A percentile compares a stretch with the other conserved stretches of the same genome.
phyloP scores from a whole-genome alignment of 768 basidiomycete species.

The Boletus pseudo-olivaceus region DNA sequence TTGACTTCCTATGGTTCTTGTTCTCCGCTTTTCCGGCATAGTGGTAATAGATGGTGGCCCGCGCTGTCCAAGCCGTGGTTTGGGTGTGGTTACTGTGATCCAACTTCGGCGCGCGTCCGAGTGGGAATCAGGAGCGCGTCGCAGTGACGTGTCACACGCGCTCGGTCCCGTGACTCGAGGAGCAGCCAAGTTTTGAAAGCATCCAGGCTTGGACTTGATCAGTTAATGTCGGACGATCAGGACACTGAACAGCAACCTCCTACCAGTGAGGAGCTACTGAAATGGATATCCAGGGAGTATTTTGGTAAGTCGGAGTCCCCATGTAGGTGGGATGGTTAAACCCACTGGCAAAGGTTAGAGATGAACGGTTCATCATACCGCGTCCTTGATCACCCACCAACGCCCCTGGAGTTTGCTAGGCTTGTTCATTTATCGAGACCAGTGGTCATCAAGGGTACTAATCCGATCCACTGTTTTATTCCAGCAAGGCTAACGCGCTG shows the following conservation, averaged over 20 bases:
- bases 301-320: constrained; percentile 19
- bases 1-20: constrained; percentile 11
- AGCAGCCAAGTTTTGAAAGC: neutral
- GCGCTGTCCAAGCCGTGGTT: neutral
- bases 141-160: constrained; percentile 24
- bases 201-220: neutral
- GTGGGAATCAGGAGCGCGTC: constrained; percentile 15
- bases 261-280: constrained; percentile 17
- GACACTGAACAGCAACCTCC: constrained; percentile 13
- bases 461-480: neutral
- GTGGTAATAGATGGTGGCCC: neutral
- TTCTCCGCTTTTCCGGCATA: constrained; percentile 28
- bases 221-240: constrained; percentile 9
- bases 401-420: constrained; percentile 64
- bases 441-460: constrained; percentile 66
- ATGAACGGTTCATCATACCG: constrained; percentile 55
- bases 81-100: neutral
- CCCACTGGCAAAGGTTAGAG: constrained; percentile 35
- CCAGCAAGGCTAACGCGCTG: neutral
- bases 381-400: constrained; percentile 53
- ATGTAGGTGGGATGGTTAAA: neutral
- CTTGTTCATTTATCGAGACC: constrained; percentile 69
- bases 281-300: constrained; percentile 40
- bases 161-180: constrained; percentile 1
- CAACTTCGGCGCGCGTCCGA: neutral